Base-by-base conservation (phyloP, 228 moss, liverwort and hornwort genomes). In the Sphagnum fallax region DNA sequence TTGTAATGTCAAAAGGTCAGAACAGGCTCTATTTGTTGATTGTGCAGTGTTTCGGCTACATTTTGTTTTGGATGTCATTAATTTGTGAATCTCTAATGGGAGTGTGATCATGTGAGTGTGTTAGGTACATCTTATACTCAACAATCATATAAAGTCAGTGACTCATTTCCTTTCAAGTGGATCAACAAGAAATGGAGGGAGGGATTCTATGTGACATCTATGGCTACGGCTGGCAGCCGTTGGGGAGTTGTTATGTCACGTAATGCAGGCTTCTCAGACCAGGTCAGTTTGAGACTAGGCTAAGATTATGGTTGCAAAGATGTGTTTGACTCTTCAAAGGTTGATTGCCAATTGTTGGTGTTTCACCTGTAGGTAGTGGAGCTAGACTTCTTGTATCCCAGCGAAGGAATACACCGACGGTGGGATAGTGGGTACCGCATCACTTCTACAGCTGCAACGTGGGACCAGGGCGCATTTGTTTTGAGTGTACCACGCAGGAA, bases 161-260 rank as follows among this genome's bases (percentile, higher is more conserved):
- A 98, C 77, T 93, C 97, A 6, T 98, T 98, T 48, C 97, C 97
- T 5, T 98, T 98, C 55, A 98, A 93, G 81, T 98, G 97, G 97
- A 98, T 98, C 67, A 93, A 89, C 53, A 98, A 98, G 75, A 98
- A 98, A 78, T 98, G 97, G 97, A 86, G 97, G 49, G 97, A 98
- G 73, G 97, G 97, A 4, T 98, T 98, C 52, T 93, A 83, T 53
- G 97, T 98, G 4, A 98, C 97, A 4, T 98, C 97, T 5, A 98
- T 98, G 97, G 97, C 97, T 8, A 93, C 97, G 63, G 97, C 97
- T 14, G 97, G 97, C 4, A 93, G 93, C 53, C 90, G 97, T 6
- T 98, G 97, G 93, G 93, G 93, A 52, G 97, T 98, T 62, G 97
- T 98, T 12, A 98, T 98, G 97, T 98, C 97, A 16, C 88, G 97